These are phyloP conservation scores for Leucosporidium yakuticum DNA, from an alignment of 768 basidiomycete genomes.

Conservation along the genomic window DNA sequence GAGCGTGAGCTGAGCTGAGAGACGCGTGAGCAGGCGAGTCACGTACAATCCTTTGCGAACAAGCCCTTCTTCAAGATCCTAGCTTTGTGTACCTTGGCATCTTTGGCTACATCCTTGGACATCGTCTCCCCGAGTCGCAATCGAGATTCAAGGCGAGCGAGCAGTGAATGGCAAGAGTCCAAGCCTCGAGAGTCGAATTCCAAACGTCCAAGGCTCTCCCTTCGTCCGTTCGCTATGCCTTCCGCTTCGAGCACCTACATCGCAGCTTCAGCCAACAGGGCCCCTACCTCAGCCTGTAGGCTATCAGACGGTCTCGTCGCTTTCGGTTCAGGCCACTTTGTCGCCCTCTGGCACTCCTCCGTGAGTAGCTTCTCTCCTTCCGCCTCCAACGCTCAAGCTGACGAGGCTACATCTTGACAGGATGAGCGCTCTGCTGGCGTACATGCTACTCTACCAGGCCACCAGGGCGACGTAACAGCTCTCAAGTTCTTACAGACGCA, in stretches of 20 bases:
- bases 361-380: slow-evolving; percentile 43
- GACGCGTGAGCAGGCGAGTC: neutral
- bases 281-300: slow-evolving; percentile 39
- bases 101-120: slow-evolving; percentile 1
- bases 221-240: no score
- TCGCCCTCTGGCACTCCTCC: slow-evolving; percentile 58
- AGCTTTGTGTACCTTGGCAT: neutral
- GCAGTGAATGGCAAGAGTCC: no score
- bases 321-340: slow-evolving; percentile 54
- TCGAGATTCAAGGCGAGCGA: no score
- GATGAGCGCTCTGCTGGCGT: slow-evolving; percentile 54
- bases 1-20: neutral
- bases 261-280: slow-evolving; percentile 42
- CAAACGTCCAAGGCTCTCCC: no score
- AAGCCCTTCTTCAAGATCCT: slow-evolving; percentile 29
- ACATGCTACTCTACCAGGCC: slow-evolving; percentile 65
- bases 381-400: neutral
- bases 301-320: slow-evolving; percentile 48
- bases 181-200: no score
- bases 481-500: slow-evolving; percentile 58
- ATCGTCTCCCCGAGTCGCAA: no score
- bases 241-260: slow-evolving; percentile 34
- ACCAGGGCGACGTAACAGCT: slow-evolving; percentile 66
- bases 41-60: slow-evolving; percentile 36
- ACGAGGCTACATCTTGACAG: slow-evolving; percentile 43